phyloP scores from a whole-genome alignment of 2,329 filamentous ascomycete species.

The Trichoderma endophyticum region DNA sequence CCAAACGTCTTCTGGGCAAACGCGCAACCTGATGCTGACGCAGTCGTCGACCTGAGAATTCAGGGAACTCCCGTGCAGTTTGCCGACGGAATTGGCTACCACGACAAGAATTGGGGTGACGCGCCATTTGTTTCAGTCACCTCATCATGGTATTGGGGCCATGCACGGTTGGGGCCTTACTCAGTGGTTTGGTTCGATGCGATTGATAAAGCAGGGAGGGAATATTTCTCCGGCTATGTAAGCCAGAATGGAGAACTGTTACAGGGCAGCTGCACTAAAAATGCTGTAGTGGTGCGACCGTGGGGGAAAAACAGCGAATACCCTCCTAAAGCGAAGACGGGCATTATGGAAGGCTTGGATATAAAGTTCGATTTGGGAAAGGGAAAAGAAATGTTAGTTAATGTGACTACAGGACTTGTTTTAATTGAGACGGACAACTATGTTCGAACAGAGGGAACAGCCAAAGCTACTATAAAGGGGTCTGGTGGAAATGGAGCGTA shows the following conservation, averaged over 20 bases:
- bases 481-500: too few species aligned
- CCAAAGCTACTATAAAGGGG: too few species aligned
- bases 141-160: slow-evolving; percentile 45
- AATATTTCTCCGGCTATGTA: slow-evolving; percentile 20
- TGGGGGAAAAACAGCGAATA: not conserved
- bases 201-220: slow-evolving; percentile 26
- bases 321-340: not conserved
- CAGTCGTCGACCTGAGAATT: not conserved
- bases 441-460: too few species aligned
- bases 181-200: slow-evolving; percentile 44
- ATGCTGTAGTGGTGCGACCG: not conserved
- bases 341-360: too few species aligned
- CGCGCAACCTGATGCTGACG: not conserved
- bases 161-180: slow-evolving; percentile 40
- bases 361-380: too few species aligned
- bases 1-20: not conserved
- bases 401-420: too few species aligned
- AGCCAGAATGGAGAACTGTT: not conserved
- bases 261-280: not conserved
- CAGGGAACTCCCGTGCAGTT: not conserved
- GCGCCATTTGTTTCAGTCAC: slow-evolving; percentile 33
- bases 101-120: slow-evolving; percentile 48
- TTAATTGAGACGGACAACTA: too few species aligned
- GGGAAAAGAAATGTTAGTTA: too few species aligned
- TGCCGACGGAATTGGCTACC: slow-evolving; percentile 37